Percentiles rank a stretch among this genome's conserved stretches.
phyloP scores from a whole-genome alignment of 2,329 filamentous ascomycete species.

The Colletotrichum euphorbiae region DNA sequence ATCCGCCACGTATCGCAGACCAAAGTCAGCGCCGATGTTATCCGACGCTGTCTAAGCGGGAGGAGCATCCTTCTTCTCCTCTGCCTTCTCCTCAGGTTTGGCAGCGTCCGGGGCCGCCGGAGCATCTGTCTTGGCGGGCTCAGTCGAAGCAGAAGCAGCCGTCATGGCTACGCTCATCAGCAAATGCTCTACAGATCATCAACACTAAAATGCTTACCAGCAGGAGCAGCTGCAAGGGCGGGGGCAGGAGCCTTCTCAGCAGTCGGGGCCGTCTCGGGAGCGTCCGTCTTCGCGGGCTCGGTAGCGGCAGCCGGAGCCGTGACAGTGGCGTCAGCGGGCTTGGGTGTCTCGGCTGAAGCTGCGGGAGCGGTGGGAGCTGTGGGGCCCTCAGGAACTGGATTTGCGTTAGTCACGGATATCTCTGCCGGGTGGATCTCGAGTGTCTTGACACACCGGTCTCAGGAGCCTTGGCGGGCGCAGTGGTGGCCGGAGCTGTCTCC shows the following conservation, averaged over 20 bases:
- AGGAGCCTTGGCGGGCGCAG: conserved; percentile 40
- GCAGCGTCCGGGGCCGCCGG: conserved; percentile 44
- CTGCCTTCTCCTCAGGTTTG: conserved; percentile 44
- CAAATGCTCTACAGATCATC: not conserved
- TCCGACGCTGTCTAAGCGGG: conserved; percentile 25
- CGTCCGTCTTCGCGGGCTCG: conserved; percentile 40
- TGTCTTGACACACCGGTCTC: conserved; percentile 26
- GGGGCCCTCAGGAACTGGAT: conserved; percentile 45
- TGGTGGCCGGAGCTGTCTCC: conserved; percentile 33
- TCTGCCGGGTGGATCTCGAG: not conserved
- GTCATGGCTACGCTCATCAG: conserved; percentile 23
- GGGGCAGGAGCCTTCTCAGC: conserved; percentile 29
- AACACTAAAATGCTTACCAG: not conserved
- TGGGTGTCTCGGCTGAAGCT: conserved; percentile 37
- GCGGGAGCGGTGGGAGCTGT: conserved; percentile 45
- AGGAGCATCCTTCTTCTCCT: conserved; percentile 44
- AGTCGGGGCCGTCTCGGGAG: conserved; percentile 41
- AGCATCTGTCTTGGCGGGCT: conserved; percentile 40
- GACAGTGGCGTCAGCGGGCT: conserved; percentile 41
- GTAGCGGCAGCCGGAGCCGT: conserved; percentile 43
- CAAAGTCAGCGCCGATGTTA: not conserved
- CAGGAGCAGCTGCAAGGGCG: conserved; percentile 33
- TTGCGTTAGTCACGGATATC: conserved; percentile 22
- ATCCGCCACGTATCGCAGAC: not conserved
- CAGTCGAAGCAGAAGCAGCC: conserved; percentile 44